Conservation (phyloP, 306 rosid species). For the Echinosophora koreensis region DNA sequence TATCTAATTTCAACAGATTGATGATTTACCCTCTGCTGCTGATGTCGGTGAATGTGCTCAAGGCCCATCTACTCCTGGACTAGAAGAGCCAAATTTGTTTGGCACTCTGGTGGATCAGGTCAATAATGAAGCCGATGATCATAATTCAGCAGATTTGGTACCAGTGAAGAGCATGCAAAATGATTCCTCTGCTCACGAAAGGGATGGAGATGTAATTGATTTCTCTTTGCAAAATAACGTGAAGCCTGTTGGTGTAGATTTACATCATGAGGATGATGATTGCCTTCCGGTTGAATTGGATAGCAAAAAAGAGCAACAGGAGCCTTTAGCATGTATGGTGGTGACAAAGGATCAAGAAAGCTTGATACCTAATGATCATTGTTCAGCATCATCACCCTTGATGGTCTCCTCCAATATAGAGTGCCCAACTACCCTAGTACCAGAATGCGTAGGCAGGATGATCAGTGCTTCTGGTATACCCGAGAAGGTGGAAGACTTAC, state of each 20-base stretch:
- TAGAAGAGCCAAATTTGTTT: conserved; percentile 65
- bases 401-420: conserved; percentile 43
- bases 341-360: conserved; percentile 52
- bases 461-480: conserved; percentile 57
- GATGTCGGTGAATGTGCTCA: conserved; percentile 61
- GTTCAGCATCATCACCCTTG: conserved; percentile 43
- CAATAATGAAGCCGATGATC: conserved; percentile 66
- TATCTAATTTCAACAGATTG: conserved; percentile 59
- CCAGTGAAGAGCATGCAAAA: conserved; percentile 48
- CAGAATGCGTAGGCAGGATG: conserved; percentile 58
- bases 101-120: conserved; percentile 65
- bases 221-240: conserved; percentile 55
- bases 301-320: conserved; percentile 53
- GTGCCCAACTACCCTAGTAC: conserved; percentile 37
- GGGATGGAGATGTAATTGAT: conserved; percentile 49
- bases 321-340: conserved; percentile 44
- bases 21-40: conserved; percentile 48
- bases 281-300: conserved; percentile 54
- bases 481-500: conserved; percentile 64
- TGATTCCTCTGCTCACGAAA: conserved; percentile 41
- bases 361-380: conserved; percentile 52
- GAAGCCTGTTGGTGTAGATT: conserved; percentile 43
- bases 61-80: conserved; percentile 77
- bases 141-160: conserved; percentile 54
- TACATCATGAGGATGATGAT: conserved; percentile 59